These are phyloP conservation scores for Barnettozyma vustinii DNA, from an alignment of 805 yeast species.

Conservation along the genomic window DNA sequence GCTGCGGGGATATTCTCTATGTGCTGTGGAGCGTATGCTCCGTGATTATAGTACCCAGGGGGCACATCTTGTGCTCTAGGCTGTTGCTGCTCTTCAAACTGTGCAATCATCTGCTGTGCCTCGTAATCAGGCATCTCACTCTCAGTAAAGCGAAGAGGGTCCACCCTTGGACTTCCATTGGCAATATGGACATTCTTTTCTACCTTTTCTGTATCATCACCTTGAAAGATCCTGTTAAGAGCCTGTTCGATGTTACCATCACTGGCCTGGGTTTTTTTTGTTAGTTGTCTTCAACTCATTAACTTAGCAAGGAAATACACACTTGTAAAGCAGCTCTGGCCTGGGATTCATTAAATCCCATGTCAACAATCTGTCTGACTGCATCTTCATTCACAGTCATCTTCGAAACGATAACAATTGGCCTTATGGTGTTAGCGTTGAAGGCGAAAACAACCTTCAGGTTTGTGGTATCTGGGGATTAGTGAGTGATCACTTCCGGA, in stretches of 20 bases:
- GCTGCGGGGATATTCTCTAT: not conserved
- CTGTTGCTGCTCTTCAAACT: not conserved
- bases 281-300: not conserved
- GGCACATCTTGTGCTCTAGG: not conserved
- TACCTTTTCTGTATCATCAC: not conserved
- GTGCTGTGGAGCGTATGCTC: not conserved
- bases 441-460: not conserved
- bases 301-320: not conserved
- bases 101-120: not conserved
- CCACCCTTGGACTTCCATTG: slow-evolving; percentile 15
- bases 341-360: slow-evolving; percentile 37
- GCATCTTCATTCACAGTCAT: slow-evolving; percentile 8
- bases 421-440: not conserved
- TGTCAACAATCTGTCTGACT: slow-evolving; percentile 21
- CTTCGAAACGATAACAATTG: not conserved
- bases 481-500: not conserved
- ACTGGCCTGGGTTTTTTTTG: not conserved
- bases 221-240: not conserved
- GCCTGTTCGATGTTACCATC: not conserved
- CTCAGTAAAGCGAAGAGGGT: not conserved
- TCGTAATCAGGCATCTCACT: not conserved
- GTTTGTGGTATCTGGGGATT: not conserved
- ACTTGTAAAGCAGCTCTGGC: slow-evolving; percentile 34
- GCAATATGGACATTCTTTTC: not conserved
- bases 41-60: not conserved